A percentile compares a stretch with the other conserved stretches of the same genome.
phyloP scores from a whole-genome alignment of 2,329 filamentous ascomycete species.

The Colletotrichum destructivum region DNA sequence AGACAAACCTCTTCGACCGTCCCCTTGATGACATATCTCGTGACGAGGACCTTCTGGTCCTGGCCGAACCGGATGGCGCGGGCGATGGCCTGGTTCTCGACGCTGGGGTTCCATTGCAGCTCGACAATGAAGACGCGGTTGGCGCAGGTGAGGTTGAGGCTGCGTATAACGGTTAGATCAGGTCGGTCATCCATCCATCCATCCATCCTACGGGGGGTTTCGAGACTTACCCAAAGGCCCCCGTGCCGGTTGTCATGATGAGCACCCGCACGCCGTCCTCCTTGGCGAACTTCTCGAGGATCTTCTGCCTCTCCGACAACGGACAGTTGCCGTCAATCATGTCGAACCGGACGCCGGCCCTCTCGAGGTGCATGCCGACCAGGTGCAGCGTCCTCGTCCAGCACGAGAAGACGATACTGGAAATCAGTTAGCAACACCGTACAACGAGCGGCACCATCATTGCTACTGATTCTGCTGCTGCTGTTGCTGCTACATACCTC shows the following conservation, averaged over 20 bases:
- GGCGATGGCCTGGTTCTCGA: conserved; percentile 67
- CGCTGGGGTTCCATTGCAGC: conserved; percentile 68
- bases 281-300: conserved; percentile 56
- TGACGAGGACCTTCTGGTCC: conserved; percentile 57
- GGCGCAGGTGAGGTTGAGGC: conserved; percentile 64
- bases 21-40: conserved; percentile 59
- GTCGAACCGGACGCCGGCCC: conserved; percentile 48
- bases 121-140: conserved; percentile 67
- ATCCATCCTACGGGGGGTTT: background rate
- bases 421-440: background rate
- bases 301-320: conserved; percentile 53
- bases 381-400: conserved; percentile 62
- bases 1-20: conserved; percentile 61
- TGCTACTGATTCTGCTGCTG: background rate
- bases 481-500: conserved; percentile 44
- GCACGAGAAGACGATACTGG: conserved; percentile 62
- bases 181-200: background rate
- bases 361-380: conserved; percentile 49
- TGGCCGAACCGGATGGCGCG: conserved; percentile 65
- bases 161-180: conserved; percentile 34
- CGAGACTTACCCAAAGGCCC: conserved; percentile 61
- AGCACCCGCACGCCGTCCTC: conserved; percentile 53
- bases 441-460: no score
- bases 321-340: conserved; percentile 62
- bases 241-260: conserved; percentile 68